Evolutionary conservation across 2,329 filamentous ascomycete species (phyloP).

Genomic region (Pyricularia pennisetigena): DNA sequence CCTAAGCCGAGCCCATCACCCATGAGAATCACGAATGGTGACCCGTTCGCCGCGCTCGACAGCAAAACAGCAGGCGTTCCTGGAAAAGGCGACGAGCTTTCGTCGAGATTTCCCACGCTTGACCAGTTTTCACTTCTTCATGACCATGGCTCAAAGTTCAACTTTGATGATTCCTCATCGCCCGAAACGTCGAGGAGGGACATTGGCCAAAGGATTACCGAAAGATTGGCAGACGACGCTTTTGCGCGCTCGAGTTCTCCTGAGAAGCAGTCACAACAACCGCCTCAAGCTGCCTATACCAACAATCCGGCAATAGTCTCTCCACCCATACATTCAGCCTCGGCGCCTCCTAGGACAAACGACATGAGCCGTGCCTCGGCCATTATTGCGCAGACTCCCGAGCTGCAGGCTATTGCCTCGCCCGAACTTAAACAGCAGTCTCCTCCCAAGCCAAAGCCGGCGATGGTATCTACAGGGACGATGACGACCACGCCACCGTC

Average conservation of each 20-base stretch:
- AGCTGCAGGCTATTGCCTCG: constrained; percentile 47
- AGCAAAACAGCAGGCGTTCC: constrained; percentile 39
- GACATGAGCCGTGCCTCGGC: constrained; percentile 51
- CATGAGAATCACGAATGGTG: constrained; percentile 56
- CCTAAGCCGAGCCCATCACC: constrained; percentile 53
- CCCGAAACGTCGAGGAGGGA: constrained; percentile 37
- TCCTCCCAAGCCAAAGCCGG: constrained; percentile 21
- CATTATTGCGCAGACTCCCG: constrained; percentile 53
- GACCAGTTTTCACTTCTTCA: constrained; percentile 89
- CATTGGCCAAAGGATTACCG: constrained; percentile 57
- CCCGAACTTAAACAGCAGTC: constrained; percentile 12
- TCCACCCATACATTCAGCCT: constrained; percentile 26
- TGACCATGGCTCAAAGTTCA: constrained; percentile 73
- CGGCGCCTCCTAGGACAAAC: constrained; percentile 29
- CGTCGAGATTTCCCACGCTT: constrained; percentile 76
- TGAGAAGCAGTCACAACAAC: constrained; percentile 15
- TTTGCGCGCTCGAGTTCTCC: constrained; percentile 46
- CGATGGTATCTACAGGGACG: constrained; percentile 56
- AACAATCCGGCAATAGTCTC: constrained; percentile 17
- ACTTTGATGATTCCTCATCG: constrained; percentile 57
- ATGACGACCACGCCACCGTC: constrained; percentile 59
- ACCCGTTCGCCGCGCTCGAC: constrained; percentile 89
- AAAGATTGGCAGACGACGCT: constrained; percentile 74
- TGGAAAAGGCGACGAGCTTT: constrained; percentile 65
- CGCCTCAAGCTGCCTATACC: constrained; percentile 3